A percentile compares a stretch with the other conserved stretches of the same genome.
Conservation (phyloP, 306 rosid species). For the Pyrus bretschneideri region DNA sequence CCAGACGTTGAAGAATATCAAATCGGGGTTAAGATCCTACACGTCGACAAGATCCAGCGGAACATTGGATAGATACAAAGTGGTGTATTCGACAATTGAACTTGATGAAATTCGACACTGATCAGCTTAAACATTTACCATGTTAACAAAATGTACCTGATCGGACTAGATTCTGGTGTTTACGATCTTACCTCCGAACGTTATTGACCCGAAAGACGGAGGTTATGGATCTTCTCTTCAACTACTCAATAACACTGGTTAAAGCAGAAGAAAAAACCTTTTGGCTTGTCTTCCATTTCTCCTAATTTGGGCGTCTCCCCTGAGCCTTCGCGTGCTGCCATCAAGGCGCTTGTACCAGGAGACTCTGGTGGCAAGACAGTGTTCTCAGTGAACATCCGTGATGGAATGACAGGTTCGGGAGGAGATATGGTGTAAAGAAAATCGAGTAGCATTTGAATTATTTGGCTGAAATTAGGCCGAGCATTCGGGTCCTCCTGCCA, state of each 20-base stretch:
- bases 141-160: slow-evolving; percentile 31
- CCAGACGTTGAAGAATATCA: slow-evolving; percentile 3
- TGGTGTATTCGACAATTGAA: slow-evolving; percentile 17
- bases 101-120: slow-evolving; percentile 18
- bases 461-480: slow-evolving; percentile 77
- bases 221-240: slow-evolving; percentile 7
- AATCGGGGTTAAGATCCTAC: slow-evolving; percentile 12
- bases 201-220: slow-evolving; percentile 19
- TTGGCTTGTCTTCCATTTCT: slow-evolving; percentile 48
- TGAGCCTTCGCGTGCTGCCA: slow-evolving; percentile 52
- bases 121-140: slow-evolving; percentile 32
- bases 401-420: slow-evolving; percentile 51
- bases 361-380: slow-evolving; percentile 69
- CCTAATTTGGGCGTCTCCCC: slow-evolving; percentile 59
- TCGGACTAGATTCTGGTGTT: slow-evolving; percentile 29
- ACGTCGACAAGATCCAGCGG: slow-evolving; percentile 2
- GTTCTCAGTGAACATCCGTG: slow-evolving; percentile 69
- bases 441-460: slow-evolving; percentile 74
- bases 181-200: slow-evolving; percentile 24
- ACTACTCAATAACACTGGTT: slow-evolving; percentile 62
- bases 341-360: slow-evolving; percentile 89
- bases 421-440: slow-evolving; percentile 74
- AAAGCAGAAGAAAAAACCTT: slow-evolving; percentile 80
- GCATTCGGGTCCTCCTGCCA: slow-evolving; percentile 94
- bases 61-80: slow-evolving; percentile 21